These are phyloP conservation scores for Linnemannia schmuckeri DNA, from an alignment of 192 early-diverging fungal genomes.

Conservation along the genomic window DNA sequence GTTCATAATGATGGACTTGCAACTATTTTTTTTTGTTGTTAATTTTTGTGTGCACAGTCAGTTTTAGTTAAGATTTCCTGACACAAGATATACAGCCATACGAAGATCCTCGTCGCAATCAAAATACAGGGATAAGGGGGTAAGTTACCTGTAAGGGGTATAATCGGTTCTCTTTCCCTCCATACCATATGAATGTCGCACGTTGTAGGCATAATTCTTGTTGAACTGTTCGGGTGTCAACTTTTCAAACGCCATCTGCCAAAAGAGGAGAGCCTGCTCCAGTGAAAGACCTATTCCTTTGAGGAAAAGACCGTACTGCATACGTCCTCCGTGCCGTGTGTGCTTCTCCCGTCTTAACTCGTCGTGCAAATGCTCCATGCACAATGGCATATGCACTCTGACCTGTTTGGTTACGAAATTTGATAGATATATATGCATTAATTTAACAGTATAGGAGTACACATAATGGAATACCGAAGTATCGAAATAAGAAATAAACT, in stretches of 20 bases:
- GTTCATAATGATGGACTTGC: constrained; percentile 87
- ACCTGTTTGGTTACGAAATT: constrained; percentile 44
- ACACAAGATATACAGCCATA: background rate
- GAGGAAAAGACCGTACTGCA: constrained; percentile 94
- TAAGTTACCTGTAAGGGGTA: constrained; percentile 72
- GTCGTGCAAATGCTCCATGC: constrained; percentile 89
- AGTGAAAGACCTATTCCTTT: constrained; percentile 93
- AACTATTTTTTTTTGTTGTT: constrained; percentile 57
- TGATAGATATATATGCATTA: too few relatives aligned
- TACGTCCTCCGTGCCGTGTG: constrained; percentile 87
- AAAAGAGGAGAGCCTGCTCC: constrained; percentile 93
- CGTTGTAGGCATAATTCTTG: constrained; percentile 95
- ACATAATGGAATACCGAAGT: too few relatives aligned
- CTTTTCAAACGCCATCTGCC: constrained; percentile 86
- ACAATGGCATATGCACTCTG: constrained; percentile 85
- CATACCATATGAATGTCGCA: constrained; percentile 95
- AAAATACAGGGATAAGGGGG: background rate
- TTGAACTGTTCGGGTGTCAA: constrained; percentile 91
- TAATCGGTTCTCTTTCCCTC: constrained; percentile 92
- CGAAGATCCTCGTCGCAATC: background rate
- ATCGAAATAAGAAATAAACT: background rate
- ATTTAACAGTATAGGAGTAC: too few relatives aligned
- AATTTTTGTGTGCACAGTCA: background rate
- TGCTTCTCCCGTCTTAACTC: constrained; percentile 82
- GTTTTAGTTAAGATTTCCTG: background rate